These are phyloP conservation scores for Lactarius evosmus DNA, from an alignment of 768 basidiomycete genomes.

Conservation along the genomic window DNA sequence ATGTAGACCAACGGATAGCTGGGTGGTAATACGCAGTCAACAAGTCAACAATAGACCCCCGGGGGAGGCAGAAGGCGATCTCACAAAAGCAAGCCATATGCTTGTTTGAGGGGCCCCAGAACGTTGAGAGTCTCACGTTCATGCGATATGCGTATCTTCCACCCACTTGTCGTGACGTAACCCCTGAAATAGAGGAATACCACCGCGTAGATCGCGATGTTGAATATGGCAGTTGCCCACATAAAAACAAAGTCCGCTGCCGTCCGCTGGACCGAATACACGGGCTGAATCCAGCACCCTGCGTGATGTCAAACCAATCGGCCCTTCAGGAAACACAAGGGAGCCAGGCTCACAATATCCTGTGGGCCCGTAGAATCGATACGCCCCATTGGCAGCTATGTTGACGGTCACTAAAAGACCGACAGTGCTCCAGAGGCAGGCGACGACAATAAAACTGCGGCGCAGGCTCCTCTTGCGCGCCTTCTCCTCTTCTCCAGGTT, in stretches of 20 bases:
- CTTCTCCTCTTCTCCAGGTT: neutral
- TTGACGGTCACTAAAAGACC: slow-evolving; percentile 40
- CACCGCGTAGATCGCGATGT: slow-evolving; percentile 43
- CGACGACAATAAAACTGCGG: slow-evolving; percentile 28
- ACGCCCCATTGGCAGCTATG: slow-evolving; percentile 33
- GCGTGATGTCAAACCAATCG: neutral
- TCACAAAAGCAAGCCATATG: slow-evolving; percentile 4
- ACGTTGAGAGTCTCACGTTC: neutral
- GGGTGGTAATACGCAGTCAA: too few species aligned
- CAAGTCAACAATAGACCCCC: neutral
- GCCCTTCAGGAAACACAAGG: neutral
- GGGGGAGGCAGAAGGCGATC: neutral
- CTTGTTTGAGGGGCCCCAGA: neutral
- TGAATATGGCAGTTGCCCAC: slow-evolving; percentile 43
- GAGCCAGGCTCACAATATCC: slow-evolving; percentile 37
- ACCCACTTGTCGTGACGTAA: slow-evolving; percentile 36
- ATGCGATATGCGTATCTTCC: slow-evolving; percentile 27
- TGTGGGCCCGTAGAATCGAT: slow-evolving; percentile 42
- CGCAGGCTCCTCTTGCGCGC: neutral
- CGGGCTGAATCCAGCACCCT: slow-evolving; percentile 51
- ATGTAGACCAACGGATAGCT: slow-evolving; percentile 48
- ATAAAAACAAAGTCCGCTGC: slow-evolving; percentile 49
- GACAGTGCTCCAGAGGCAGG: slow-evolving; percentile 39
- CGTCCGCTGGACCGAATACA: slow-evolving; percentile 39
- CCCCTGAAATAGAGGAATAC: slow-evolving; percentile 43